phyloP scores from a whole-genome alignment of 179 eudicot species.

The Sideroxylon spinosum region DNA sequence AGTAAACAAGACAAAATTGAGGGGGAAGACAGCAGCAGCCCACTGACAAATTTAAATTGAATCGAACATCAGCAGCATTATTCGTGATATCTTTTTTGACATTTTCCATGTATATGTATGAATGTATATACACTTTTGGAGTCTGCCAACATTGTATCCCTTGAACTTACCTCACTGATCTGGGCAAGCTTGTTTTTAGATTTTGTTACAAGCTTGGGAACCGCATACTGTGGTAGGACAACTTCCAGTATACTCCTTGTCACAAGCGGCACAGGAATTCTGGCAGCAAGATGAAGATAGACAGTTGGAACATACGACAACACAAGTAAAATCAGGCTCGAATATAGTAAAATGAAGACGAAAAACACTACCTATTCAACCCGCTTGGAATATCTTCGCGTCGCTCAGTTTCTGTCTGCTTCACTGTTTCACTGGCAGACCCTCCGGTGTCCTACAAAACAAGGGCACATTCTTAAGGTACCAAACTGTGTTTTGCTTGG shows the following conservation, averaged over 20 bases:
- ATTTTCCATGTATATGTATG: too few species aligned
- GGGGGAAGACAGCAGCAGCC: conserved; percentile 2
- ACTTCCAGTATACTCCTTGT: conserved; percentile 89
- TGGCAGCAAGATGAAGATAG: conserved; percentile 22
- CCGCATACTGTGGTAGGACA: conserved; percentile 80
- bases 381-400: conserved; percentile 62
- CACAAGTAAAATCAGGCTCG: neutral
- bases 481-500: neutral
- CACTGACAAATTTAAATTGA: neutral
- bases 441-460: conserved; percentile 54
- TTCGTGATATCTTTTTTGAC: too few species aligned
- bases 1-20: neutral
- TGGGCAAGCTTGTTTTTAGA: conserved; percentile 80
- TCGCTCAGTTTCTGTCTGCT: conserved; percentile 57
- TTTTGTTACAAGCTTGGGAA: conserved; percentile 69
- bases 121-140: neutral
- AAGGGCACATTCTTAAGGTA: conserved; percentile 4
- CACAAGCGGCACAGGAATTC: conserved; percentile 66
- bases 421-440: conserved; percentile 45
- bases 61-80: neutral
- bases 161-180: conserved; percentile 71
- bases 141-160: neutral
- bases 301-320: conserved; percentile 1
- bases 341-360: neutral
- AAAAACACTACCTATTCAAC: conserved; percentile 43